Evolutionary conservation across 805 yeast species (phyloP).

Genomic region (Metschnikowia cerradonensis): DNA sequence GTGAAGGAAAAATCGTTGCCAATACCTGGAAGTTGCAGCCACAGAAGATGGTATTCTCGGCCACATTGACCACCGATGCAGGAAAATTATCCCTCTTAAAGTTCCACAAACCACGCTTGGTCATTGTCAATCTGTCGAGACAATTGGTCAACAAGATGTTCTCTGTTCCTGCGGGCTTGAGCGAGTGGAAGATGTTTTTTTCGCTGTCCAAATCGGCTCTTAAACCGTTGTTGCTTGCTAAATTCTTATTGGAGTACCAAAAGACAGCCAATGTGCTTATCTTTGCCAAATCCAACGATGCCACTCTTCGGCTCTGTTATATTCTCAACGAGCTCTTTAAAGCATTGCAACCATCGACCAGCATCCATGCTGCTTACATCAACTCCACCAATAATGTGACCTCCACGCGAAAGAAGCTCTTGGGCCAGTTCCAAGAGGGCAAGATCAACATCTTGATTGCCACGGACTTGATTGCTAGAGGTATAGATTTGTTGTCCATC

Average conservation of each 20-base stretch:
- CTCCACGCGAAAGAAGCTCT: conserved; percentile 48
- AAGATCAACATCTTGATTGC: conserved; percentile 57
- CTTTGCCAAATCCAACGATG: conserved; percentile 78
- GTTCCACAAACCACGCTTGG: conserved; percentile 65
- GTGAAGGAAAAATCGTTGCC: conserved; percentile 20
- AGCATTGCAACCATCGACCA: conserved; percentile 14
- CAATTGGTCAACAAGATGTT: conserved; percentile 51
- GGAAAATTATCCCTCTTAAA: conserved; percentile 74
- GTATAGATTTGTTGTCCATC: conserved; percentile 74
- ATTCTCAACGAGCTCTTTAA: conserved; percentile 45
- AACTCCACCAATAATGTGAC: conserved; percentile 55
- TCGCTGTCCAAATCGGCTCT: conserved; percentile 36
- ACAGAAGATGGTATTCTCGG: conserved; percentile 76
- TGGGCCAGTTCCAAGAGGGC: conserved; percentile 56
- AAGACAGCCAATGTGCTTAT: conserved; percentile 46
- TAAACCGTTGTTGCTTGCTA: conserved; percentile 73
- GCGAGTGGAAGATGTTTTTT: conserved; percentile 42
- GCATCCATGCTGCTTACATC: conserved; percentile 37
- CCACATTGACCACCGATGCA: conserved; percentile 91
- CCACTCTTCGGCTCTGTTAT: conserved; percentile 74
- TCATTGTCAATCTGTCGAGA: conserved; percentile 62
- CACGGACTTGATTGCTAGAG: conserved; percentile 95
- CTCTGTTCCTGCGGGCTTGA: conserved; percentile 53
- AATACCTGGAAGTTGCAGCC: conserved; percentile 35
- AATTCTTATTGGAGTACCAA: conserved; percentile 39